Percentiles rank a stretch among this genome's conserved stretches.
Conservation (phyloP, 352 stramenopile species). For the Heterotrichella gracilis region DNA sequence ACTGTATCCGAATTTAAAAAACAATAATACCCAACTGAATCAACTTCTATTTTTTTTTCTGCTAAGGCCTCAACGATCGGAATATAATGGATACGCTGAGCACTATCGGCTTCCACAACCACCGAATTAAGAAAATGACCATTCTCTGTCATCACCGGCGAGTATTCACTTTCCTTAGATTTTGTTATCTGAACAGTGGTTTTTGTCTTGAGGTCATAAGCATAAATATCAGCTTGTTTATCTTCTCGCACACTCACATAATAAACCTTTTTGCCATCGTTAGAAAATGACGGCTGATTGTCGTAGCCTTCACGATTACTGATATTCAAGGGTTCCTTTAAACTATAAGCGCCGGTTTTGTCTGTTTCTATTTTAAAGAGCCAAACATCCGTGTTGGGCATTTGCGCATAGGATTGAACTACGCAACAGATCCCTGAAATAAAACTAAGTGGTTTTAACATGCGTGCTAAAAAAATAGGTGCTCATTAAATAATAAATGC, state of each 20-base stretch:
- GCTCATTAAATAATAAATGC: not conserved
- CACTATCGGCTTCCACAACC: not conserved
- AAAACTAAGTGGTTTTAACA: not conserved
- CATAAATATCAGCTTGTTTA: slow-evolving; percentile 1
- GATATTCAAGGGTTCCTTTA: not conserved
- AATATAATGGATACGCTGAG: not conserved
- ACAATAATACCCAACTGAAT: slow-evolving; percentile 1
- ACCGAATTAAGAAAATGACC: not conserved
- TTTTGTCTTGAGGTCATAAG: not conserved
- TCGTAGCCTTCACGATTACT: not conserved
- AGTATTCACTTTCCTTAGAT: not conserved
- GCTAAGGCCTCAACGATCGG: not conserved
- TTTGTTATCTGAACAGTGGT: not conserved
- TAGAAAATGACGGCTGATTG: not conserved
- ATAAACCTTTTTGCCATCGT: slow-evolving; percentile 5
- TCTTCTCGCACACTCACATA: not conserved
- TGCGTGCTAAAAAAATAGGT: not conserved
- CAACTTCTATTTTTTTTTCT: not conserved
- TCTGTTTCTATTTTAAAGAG: not conserved
- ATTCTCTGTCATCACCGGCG: not conserved
- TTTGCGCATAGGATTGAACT: no score
- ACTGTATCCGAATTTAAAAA: not conserved
- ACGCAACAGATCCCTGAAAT: no score
- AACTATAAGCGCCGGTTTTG: not conserved
- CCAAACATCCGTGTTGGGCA: not conserved